A percentile compares a stretch with the other conserved stretches of the same genome.
Conservation (phyloP, 2,329 filamentous ascomycete genomes). For the Aspergillus fructus region DNA sequence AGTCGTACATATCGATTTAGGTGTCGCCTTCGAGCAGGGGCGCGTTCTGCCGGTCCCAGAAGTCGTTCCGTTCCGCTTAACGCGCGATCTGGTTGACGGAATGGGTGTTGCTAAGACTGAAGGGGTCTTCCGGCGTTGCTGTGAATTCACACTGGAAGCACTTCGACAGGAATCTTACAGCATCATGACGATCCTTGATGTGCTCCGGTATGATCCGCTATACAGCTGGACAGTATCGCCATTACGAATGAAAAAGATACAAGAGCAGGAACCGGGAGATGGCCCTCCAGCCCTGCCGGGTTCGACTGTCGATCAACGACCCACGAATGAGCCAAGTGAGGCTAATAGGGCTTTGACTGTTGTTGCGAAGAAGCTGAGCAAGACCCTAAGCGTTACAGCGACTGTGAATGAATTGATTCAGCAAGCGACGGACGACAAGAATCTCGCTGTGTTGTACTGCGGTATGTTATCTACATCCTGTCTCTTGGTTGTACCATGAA, state of each 20-base stretch:
- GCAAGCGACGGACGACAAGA: slow-evolving; percentile 88
- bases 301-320: slow-evolving; percentile 29
- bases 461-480: slow-evolving; percentile 49
- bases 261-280: slow-evolving; percentile 52
- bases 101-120: slow-evolving; percentile 96
- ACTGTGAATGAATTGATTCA: slow-evolving; percentile 98
- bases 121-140: slow-evolving; percentile 95
- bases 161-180: slow-evolving; percentile 92
- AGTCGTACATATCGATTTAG: slow-evolving; percentile 94
- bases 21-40: slow-evolving; percentile 95
- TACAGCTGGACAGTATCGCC: slow-evolving; percentile 92
- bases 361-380: slow-evolving; percentile 92
- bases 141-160: slow-evolving; percentile 94
- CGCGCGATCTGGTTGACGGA: slow-evolving; percentile 90
- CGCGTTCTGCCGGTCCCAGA: slow-evolving; percentile 94
- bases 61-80: slow-evolving; percentile 91
- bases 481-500: not conserved
- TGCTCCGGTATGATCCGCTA: slow-evolving; percentile 94
- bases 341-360: slow-evolving; percentile 89
- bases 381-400: slow-evolving; percentile 88
- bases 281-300: slow-evolving; percentile 37
- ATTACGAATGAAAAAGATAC: slow-evolving; percentile 64
- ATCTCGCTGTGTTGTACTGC: slow-evolving; percentile 86
- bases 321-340: slow-evolving; percentile 66
- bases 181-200: slow-evolving; percentile 98